Base-by-base conservation (phyloP, 345 rosid species). In the Syzygium oleosum region DNA sequence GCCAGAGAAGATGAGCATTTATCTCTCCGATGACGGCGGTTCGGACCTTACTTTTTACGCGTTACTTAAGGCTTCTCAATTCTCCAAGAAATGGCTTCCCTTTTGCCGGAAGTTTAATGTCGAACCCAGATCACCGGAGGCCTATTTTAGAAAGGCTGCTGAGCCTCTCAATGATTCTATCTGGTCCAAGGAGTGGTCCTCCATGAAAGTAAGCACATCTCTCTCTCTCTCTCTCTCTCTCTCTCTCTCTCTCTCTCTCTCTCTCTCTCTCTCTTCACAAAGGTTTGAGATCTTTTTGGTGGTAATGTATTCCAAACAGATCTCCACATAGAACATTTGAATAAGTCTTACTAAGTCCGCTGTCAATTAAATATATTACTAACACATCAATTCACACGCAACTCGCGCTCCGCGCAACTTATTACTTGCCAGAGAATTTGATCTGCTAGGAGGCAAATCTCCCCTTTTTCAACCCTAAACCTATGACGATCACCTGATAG, bases 11-110 rank as follows among this genome's bases (percentile, higher is more conserved):
- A 91, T 95, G 38, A 90, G 91, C 16, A 91, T 93, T 6, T 96
- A 94, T 85, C 90, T 96, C 2, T 95, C 96, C 4, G 99, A 96
- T n/a, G 99, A 95, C n/a, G 98, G 93, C n/a, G 94, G 95, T 11
- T 94, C 98, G 1, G 87, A 92, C 22, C 86, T 93, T 9, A 95
- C 97, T 15, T 94, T 94, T 79, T 95, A 92, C 86, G 94, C 97
- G n/a, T 88, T 94, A 52, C 14, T 94, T 38, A 93, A 95, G 86
- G 96, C 97, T 9, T 87, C 93, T 31, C 59, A 59, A 21, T 95
- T 95, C 86, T 88, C 95, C 23, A 91, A 88, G 87, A 54, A 52
- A 38, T 96, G 99, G 99, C 87, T 96, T 58, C 95, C 94, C 3
- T 95, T 87, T 16, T 94, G 96, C 88, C 93, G 89, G 19, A 95